Base-by-base conservation (phyloP, 2,329 filamentous ascomycete species). In the Microsporum canis region DNA sequence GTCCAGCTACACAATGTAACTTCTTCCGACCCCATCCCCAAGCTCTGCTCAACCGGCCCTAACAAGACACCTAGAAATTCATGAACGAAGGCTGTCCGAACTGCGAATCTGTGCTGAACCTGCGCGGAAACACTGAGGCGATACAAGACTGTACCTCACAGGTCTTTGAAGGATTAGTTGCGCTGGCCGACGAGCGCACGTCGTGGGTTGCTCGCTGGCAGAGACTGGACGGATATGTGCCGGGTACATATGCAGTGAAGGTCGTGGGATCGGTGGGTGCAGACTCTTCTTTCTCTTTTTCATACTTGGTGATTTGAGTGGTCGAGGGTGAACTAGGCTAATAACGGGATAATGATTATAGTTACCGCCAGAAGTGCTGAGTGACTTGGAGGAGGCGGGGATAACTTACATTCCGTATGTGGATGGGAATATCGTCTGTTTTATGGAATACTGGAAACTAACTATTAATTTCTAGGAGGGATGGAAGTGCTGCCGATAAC, bases 121-220 rank as follows among this genome's bases (percentile, higher is more conserved):
- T 97, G 63, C 82, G 84, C 65, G 86, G 87, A 72, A 88, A 87
- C 66, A 78, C 82, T 68, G 94, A 99, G 63, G 83, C 86, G 65
- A 88, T 97, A 70, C 85, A 89, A 71, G 89, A 91, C 77, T 96
- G 91, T 82, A 99, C 94, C 23, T 96, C 90, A 12, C 89, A 92
- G 71, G 91, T 97, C 66, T 99, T 94, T 72, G 94, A 99, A 74
- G 94, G 94, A 56, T 77, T 96, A 65, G 89, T 97, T 72, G 85
- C 89, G 45, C 82, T 97, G 41, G 84, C 87, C 56, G 87, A 96
- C 72, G 91, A 91, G n/a, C 77, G 78, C 49, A 83, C 81, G 67
- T 95, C 89, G 70, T 99, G 94, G 94, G 89, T 97, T 57, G 91
- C 92, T n/a, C 89, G 89, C 72, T 97, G 91, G 88, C 91, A 97